Conservation (phyloP, 176 grass and related monocot species). For the Zoysia pacifica region DNA sequence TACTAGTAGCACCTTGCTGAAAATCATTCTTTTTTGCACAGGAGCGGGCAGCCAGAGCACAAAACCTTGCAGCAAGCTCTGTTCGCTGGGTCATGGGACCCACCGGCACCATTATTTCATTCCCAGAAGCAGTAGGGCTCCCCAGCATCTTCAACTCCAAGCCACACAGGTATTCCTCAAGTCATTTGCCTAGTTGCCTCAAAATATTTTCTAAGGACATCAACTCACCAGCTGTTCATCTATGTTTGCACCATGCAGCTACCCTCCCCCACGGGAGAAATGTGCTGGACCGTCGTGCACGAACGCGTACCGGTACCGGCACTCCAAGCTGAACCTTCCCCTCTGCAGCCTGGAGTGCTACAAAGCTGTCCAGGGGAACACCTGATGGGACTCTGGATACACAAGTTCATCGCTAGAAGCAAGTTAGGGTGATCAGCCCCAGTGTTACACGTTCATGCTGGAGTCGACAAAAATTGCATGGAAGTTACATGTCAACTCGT, state of each 20-base stretch:
- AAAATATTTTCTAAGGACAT: background rate
- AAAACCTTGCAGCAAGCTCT: slow-evolving; percentile 40
- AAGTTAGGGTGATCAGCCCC: background rate
- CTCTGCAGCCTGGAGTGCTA: slow-evolving; percentile 84
- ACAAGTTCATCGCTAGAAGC: background rate
- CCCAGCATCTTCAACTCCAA: slow-evolving; percentile 86
- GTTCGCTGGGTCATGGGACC: slow-evolving; percentile 79
- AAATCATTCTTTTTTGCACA: slow-evolving; percentile 25
- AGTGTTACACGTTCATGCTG: background rate
- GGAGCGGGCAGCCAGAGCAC: slow-evolving; percentile 59
- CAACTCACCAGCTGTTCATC: background rate
- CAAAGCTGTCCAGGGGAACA: slow-evolving; percentile 45
- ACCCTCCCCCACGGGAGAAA: slow-evolving; percentile 73
- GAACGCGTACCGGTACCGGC: slow-evolving; percentile 56
- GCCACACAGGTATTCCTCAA: slow-evolving; percentile 51
- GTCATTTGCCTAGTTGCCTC: background rate
- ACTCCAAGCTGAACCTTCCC: slow-evolving; percentile 78
- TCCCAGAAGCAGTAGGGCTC: slow-evolving; percentile 75
- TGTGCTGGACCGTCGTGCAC: slow-evolving; percentile 64
- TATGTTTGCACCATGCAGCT: slow-evolving; percentile 38
- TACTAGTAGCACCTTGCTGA: slow-evolving; percentile 22
- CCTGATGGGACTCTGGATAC: slow-evolving; percentile 11
- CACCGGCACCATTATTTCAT: slow-evolving; percentile 62
- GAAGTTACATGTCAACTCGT: slow-evolving; percentile 12
- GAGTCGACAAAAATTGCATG: background rate